Conservation (phyloP, 129 eudicot genomes). For the Kitagawia praeruptora region DNA sequence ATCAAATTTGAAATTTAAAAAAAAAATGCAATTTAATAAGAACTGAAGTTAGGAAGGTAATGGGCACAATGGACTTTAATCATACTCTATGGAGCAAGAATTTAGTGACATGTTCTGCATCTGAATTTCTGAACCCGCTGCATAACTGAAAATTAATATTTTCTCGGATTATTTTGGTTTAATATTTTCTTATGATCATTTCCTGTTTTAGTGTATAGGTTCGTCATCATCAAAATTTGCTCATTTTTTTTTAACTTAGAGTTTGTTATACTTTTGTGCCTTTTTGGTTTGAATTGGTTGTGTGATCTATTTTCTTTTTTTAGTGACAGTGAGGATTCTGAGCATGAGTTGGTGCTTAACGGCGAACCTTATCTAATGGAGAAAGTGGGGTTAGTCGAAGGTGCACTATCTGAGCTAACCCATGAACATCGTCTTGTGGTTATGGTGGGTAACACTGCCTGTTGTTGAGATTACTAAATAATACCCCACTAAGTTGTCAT, state of each 20-base stretch:
- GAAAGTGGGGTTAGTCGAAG: slow-evolving; percentile 67
- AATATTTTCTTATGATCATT: not conserved
- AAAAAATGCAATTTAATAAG: not conserved
- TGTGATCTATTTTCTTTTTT: slow-evolving; percentile 8
- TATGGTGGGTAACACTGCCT: slow-evolving; percentile 31
- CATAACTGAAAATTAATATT: not conserved
- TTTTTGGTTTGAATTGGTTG: not conserved
- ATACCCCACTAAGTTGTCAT: not conserved
- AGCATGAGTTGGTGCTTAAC: slow-evolving; percentile 15
- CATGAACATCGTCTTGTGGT: slow-evolving; percentile 61
- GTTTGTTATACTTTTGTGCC: not conserved
- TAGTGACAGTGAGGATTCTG: slow-evolving; percentile 52
- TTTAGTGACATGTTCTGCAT: not conserved
- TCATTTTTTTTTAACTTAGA: not conserved
- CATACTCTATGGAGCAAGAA: not conserved
- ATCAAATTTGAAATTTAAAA: not conserved
- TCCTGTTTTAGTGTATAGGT: not conserved
- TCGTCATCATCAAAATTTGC: not conserved
- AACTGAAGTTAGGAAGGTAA: not conserved
- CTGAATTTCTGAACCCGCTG: not conserved
- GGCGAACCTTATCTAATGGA: slow-evolving; percentile 51
- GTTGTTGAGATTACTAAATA: not conserved
- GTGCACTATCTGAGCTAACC: slow-evolving; percentile 59
- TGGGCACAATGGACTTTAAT: not conserved
- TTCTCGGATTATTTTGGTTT: not conserved